A percentile compares a stretch with the other conserved stretches of the same genome.
phyloP scores from a whole-genome alignment of 371 early-diverging fungal species.

The Thermomucor indicae-seudaticae region DNA sequence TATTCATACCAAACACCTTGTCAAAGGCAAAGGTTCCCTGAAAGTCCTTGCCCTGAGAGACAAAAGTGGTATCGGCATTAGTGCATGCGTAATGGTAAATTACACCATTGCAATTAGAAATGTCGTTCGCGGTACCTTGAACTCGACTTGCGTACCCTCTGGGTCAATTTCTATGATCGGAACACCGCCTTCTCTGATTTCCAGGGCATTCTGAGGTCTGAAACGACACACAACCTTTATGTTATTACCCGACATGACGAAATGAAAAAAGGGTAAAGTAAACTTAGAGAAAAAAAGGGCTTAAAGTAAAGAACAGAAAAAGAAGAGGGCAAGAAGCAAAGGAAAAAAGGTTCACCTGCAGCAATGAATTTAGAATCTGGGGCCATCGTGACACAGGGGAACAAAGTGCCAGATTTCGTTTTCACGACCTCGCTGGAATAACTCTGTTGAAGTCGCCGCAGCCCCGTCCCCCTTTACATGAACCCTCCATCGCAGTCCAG shows the following conservation, averaged over 20 bases:
- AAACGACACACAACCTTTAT: constrained; percentile 96
- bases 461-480: constrained; percentile 5
- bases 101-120: background rate
- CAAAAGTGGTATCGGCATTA: background rate
- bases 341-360: constrained; percentile 1
- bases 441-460: background rate
- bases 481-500: constrained; percentile 13
- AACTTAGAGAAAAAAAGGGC: constrained; percentile 4
- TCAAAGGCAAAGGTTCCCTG: constrained; percentile 87
- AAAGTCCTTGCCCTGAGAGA: constrained; percentile 80
- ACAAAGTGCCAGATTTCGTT: background rate
- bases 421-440: too few relatives aligned
- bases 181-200: constrained; percentile 83
- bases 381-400: too few relatives aligned
- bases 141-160: constrained; percentile 69
- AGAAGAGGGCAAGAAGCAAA: constrained; percentile 10
- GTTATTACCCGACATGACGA: constrained; percentile 61
- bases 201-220: constrained; percentile 90
- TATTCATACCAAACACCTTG: constrained; percentile 78
- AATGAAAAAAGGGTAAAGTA: background rate
- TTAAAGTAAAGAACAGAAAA: constrained; percentile 12
- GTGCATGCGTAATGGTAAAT: background rate
- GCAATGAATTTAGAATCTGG: background rate
- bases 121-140: constrained; percentile 46
- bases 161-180: constrained; percentile 79